A percentile compares a stretch with the other conserved stretches of the same genome.
Evolutionary conservation across 345 rosid genomes (phyloP).

Genomic region (Gossypium rotundifolium): DNA sequence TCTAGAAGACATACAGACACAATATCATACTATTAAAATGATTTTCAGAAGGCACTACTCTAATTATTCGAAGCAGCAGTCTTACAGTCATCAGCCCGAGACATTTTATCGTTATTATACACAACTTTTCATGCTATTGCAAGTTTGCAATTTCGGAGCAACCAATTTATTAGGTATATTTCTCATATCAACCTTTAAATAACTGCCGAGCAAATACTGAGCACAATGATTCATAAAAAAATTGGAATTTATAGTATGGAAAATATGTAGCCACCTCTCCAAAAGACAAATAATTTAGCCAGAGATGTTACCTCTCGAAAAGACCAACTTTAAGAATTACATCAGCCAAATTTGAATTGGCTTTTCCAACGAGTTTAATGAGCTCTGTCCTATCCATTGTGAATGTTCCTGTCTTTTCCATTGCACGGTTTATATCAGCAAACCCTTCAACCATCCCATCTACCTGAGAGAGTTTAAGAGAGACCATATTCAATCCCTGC

Average conservation of each 20-base stretch:
- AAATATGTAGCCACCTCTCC: background rate
- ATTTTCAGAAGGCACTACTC: background rate
- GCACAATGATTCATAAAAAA: background rate
- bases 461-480: slow-evolving; percentile 38
- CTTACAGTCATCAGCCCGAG: background rate
- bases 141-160: background rate
- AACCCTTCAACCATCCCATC: slow-evolving; percentile 94
- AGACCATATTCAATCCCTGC: background rate
- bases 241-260: background rate
- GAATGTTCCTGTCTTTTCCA: slow-evolving; percentile 90
- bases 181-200: background rate
- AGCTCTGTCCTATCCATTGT: slow-evolving; percentile 91
- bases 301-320: slow-evolving; percentile 63
- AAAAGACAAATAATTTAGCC: background rate
- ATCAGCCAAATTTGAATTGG: slow-evolving; percentile 89
- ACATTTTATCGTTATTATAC: background rate
- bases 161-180: background rate
- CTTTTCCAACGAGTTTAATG: slow-evolving; percentile 89
- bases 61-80: background rate
- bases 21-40: background rate
- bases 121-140: background rate
- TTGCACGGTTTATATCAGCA: slow-evolving; percentile 79
- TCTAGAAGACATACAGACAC: background rate
- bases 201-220: background rate
- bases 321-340: slow-evolving; percentile 96